Evolutionary conservation across 2,329 filamentous ascomycete genomes (phyloP).

Genomic region (Fusarium mundagurra): DNA sequence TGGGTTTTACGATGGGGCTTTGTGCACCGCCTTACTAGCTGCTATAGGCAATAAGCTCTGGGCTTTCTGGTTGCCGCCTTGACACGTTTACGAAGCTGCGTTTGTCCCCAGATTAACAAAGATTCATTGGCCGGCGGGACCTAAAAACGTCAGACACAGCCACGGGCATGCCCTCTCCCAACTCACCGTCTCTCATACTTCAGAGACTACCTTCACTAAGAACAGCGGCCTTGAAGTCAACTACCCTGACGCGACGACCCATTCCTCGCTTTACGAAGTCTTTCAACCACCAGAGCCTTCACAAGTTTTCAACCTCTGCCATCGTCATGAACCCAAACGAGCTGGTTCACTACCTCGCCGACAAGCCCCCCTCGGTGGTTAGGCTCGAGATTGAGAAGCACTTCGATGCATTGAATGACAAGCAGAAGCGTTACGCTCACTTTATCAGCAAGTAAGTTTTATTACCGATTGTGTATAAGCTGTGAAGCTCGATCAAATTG

Average conservation of each 20-base stretch:
- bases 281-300: conserved; percentile 35
- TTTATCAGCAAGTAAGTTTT: conserved; percentile 79
- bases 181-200: conserved; percentile 47
- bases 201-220: conserved; percentile 49
- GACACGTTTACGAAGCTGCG: conserved; percentile 42
- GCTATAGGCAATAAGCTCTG: conserved; percentile 22
- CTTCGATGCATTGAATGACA: conserved; percentile 79
- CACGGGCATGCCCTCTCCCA: conserved; percentile 46
- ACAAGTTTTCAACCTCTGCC: conserved; percentile 47
- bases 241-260: conserved; percentile 32
- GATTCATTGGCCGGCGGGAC: conserved; percentile 36
- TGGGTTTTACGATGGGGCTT: conserved; percentile 18
- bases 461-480: background rate
- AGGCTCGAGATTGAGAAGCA: conserved; percentile 91
- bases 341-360: conserved; percentile 83
- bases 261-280: conserved; percentile 38
- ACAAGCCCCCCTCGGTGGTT: conserved; percentile 89
- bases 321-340: conserved; percentile 67
- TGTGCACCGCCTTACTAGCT: conserved; percentile 23
- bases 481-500: background rate
- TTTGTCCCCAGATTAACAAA: conserved; percentile 35
- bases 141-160: conserved; percentile 27
- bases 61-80: conserved; percentile 16
- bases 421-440: conserved; percentile 91
- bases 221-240: conserved; percentile 43